phyloP scores from a whole-genome alignment of 2,329 filamentous ascomycete genomes.

The Verticillium nonalfalfae region DNA sequence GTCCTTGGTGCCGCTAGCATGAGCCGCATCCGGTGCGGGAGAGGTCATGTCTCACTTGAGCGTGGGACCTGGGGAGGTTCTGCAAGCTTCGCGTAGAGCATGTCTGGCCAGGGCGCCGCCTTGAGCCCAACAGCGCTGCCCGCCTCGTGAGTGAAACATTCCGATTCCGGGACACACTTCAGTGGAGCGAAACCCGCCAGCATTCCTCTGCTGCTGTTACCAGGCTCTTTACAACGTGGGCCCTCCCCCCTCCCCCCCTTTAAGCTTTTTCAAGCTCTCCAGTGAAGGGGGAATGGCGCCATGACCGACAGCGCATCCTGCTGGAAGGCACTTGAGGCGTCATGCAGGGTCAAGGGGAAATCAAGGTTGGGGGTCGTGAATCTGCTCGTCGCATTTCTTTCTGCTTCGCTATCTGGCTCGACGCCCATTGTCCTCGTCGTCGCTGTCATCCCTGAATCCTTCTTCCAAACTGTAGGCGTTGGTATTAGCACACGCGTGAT shows the following conservation, averaged over 20 bases:
- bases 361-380: not conserved
- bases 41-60: not conserved
- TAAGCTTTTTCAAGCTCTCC: not conserved
- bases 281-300: not conserved
- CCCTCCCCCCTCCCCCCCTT: too few species aligned
- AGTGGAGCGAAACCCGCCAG: not conserved
- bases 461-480: conserved; percentile 47
- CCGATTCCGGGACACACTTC: not conserved
- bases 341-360: not conserved
- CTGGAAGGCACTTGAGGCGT: not conserved
- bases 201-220: not conserved
- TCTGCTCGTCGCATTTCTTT: not conserved
- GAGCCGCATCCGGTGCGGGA: not conserved
- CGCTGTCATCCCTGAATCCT: conserved; percentile 39
- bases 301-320: not conserved
- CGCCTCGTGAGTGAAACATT: not conserved
- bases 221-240: not conserved
- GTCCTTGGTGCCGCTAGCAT: not conserved
- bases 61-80: not conserved
- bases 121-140: not conserved
- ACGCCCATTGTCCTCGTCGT: conserved; percentile 26
- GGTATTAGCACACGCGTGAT: conserved; percentile 1
- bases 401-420: conserved; percentile 8
- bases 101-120: not conserved
- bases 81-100: not conserved